Evolutionary conservation across 768 basidiomycete species (phyloP).

Genomic region (Russula sp.): DNA sequence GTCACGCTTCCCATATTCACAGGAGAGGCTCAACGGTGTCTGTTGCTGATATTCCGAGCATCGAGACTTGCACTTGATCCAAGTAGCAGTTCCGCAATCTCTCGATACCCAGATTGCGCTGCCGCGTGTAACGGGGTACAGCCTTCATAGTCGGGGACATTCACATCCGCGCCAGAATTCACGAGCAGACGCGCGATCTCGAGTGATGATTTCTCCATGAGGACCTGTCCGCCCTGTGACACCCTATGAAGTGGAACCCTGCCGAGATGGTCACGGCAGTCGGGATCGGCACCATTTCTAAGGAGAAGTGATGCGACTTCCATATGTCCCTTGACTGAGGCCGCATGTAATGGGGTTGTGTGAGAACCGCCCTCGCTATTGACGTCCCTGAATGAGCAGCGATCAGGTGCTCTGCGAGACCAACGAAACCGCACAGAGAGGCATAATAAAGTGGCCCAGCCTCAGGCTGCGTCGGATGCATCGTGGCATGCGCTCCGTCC

Average conservation of each 20-base stretch:
- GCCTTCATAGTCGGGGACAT: background rate
- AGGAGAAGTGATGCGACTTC: background rate
- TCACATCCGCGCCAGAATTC: background rate
- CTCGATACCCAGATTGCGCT: conserved; percentile 4
- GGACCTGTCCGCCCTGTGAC: background rate
- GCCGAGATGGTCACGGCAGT: background rate
- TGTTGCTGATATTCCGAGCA: background rate
- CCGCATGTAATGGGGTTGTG: background rate
- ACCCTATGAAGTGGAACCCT: background rate
- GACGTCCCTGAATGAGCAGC: background rate
- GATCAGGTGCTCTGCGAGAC: conserved; percentile 4
- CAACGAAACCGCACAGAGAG: conserved; percentile 5
- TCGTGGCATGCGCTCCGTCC: background rate
- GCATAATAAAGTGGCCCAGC: conserved; percentile 14
- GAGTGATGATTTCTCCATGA: background rate
- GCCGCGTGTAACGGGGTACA: conserved; percentile 11
- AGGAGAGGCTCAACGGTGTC: background rate
- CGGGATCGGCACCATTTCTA: background rate
- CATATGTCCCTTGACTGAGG: background rate
- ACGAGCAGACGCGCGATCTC: background rate
- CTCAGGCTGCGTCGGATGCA: background rate
- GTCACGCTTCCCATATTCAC: too few species aligned
- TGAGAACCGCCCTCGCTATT: background rate
- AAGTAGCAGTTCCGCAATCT: background rate
- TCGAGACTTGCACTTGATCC: background rate